Evolutionary conservation across 2,329 filamentous ascomycete genomes (phyloP).

Genomic region (Trichoderma simmonsii): DNA sequence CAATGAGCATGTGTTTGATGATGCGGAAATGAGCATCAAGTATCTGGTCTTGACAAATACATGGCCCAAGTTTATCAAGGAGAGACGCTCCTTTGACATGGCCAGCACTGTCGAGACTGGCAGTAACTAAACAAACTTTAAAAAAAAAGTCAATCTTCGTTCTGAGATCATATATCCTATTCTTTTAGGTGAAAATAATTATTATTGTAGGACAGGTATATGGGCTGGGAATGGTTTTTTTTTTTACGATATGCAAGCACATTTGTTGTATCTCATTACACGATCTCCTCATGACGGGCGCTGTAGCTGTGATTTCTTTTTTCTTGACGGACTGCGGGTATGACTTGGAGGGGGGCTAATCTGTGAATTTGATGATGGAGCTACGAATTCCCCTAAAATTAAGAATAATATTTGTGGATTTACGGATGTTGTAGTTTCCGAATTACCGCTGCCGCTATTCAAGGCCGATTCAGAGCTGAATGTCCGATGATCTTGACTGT

Average conservation of each 20-base stretch:
- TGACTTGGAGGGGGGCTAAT: background rate
- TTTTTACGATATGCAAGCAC: background rate
- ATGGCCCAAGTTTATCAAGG: constrained; percentile 57
- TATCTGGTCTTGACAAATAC: constrained; percentile 68
- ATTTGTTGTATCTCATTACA: background rate
- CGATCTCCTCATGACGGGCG: background rate
- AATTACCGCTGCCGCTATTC: background rate
- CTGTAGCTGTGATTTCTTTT: background rate
- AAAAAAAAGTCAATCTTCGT: background rate
- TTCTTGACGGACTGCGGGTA: background rate
- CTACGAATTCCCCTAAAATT: background rate
- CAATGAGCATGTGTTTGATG: constrained; percentile 55
- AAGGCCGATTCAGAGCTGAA: background rate
- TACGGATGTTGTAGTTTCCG: background rate
- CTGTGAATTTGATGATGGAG: background rate
- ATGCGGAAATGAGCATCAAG: constrained; percentile 59
- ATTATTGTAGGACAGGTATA: background rate
- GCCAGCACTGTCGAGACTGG: constrained; percentile 19
- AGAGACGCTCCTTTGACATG: constrained; percentile 31
- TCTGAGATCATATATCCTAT: background rate
- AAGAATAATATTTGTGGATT: background rate
- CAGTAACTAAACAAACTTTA: background rate
- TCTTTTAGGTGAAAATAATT: constrained; percentile 1
- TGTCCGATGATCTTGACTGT: background rate
- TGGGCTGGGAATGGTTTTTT: background rate